Evolutionary conservation across 1,139 yeast genomes (phyloP).

Genomic region (Zhuliangozyma parablackwelliae): DNA sequence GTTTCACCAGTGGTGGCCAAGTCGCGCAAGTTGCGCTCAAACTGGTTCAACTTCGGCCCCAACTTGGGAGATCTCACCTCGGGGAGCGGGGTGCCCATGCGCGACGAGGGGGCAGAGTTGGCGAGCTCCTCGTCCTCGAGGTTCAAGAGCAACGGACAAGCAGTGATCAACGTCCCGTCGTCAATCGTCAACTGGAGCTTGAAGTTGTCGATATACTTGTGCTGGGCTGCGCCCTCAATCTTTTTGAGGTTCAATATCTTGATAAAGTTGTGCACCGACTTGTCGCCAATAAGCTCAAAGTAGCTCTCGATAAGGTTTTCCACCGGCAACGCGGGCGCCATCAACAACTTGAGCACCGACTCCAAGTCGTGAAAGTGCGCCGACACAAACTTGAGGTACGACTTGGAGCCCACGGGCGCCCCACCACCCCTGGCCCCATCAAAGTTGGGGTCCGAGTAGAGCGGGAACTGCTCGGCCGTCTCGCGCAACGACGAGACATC

Average conservation of each 20-base stretch:
- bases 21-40: slow-evolving; percentile 55
- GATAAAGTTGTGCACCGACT: slow-evolving; percentile 54
- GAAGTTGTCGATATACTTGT: slow-evolving; percentile 57
- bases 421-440: slow-evolving; percentile 12
- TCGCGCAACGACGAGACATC: slow-evolving; percentile 66
- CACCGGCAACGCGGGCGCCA: slow-evolving; percentile 60
- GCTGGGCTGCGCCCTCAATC: slow-evolving; percentile 41
- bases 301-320: slow-evolving; percentile 63
- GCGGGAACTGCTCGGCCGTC: slow-evolving; percentile 51
- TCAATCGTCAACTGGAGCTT: slow-evolving; percentile 52
- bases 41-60: slow-evolving; percentile 42
- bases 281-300: slow-evolving; percentile 65
- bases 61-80: slow-evolving; percentile 25
- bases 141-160: slow-evolving; percentile 36
- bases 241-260: slow-evolving; percentile 67
- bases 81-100: slow-evolving; percentile 13
- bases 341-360: slow-evolving; percentile 58
- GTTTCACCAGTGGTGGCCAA: slow-evolving; percentile 50
- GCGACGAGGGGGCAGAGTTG: slow-evolving; percentile 7
- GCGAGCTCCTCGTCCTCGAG: slow-evolving; percentile 13
- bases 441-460: slow-evolving; percentile 31
- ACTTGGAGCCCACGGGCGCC: slow-evolving; percentile 29
- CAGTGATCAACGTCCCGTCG: slow-evolving; percentile 31
- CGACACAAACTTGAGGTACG: slow-evolving; percentile 48
- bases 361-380: slow-evolving; percentile 52